Conservation (phyloP, 306 rosid species). For the Castanea crenata region DNA sequence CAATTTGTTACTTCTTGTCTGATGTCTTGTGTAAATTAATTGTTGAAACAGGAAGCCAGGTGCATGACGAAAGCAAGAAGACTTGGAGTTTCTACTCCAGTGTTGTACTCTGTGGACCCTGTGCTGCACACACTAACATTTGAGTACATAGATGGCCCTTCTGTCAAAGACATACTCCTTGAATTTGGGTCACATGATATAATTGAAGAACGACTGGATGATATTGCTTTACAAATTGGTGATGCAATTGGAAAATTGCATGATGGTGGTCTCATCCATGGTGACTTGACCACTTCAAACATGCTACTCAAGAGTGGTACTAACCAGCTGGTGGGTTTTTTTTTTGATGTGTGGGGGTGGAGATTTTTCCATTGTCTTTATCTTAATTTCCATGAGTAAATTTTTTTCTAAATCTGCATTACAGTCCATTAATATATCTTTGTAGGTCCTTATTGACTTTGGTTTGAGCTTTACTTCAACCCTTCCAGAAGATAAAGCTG, state of each 20-base stretch:
- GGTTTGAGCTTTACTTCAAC: constrained; percentile 91
- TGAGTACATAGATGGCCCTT: constrained; percentile 72
- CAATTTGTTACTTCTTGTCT: constrained; percentile 1
- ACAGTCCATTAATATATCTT: constrained; percentile 17
- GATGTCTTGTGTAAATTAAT: constrained; percentile 1
- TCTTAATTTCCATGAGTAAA: constrained; percentile 3
- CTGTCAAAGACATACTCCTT: constrained; percentile 73
- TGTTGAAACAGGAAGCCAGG: constrained; percentile 76
- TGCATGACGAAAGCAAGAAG: constrained; percentile 88
- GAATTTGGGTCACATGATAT: constrained; percentile 51
- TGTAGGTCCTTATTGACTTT: constrained; percentile 79
- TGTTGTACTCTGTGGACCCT: constrained; percentile 63
- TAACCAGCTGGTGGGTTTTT: constrained; percentile 63
- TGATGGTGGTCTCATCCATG: constrained; percentile 85
- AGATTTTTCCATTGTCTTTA: background rate
- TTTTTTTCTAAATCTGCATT: constrained; percentile 19
- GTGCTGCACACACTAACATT: constrained; percentile 63
- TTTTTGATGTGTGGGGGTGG: background rate
- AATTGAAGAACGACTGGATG: constrained; percentile 39
- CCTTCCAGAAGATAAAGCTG: constrained; percentile 89
- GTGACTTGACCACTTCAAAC: constrained; percentile 90
- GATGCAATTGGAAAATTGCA: constrained; percentile 75
- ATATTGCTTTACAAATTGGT: constrained; percentile 74
- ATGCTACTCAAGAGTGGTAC: constrained; percentile 57
- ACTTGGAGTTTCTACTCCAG: constrained; percentile 80